These are phyloP conservation scores for Ganoderma resinaceum DNA, from an alignment of 1,284 basidiomycete genomes.

Conservation along the genomic window DNA sequence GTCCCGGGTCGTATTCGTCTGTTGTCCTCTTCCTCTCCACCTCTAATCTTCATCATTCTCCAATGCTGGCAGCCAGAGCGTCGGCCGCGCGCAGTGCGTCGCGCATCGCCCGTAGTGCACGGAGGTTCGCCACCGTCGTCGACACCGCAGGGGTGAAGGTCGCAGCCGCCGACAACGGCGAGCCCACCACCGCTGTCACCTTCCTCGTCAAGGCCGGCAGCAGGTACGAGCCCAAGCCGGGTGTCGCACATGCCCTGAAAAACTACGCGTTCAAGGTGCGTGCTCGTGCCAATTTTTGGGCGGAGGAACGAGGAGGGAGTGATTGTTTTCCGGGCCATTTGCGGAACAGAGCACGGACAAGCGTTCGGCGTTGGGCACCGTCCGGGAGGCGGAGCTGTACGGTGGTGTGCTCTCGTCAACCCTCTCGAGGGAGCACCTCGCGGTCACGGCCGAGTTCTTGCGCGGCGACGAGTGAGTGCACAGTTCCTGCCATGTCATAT, in stretches of 20 bases:
- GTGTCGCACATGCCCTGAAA: constrained; percentile 91
- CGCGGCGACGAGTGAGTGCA: constrained; percentile 92
- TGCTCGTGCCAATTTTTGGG: constrained; percentile 2
- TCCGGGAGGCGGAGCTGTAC: constrained; percentile 93
- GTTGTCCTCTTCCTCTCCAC: constrained; percentile 22
- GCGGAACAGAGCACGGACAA: constrained; percentile 74
- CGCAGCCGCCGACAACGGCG: constrained; percentile 82
- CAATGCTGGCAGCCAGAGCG: constrained; percentile 64
- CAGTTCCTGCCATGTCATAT: constrained; percentile 8
- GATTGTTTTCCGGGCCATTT: constrained; percentile 1
- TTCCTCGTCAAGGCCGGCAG: constrained; percentile 92
- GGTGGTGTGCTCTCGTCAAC: constrained; percentile 92
- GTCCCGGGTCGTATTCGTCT: constrained; percentile 10
- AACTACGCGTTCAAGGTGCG: constrained; percentile 96
- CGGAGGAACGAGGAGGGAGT: constrained; percentile 4
- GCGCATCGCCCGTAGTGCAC: constrained; percentile 61
- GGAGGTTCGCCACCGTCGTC: constrained; percentile 76
- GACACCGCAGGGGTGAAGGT: constrained; percentile 86
- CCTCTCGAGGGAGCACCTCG: constrained; percentile 90
- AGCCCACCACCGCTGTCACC: constrained; percentile 85
- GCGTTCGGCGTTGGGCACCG: constrained; percentile 89
- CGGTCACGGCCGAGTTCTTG: constrained; percentile 91
- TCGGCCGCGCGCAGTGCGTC: constrained; percentile 61
- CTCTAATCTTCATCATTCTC: constrained; percentile 18
- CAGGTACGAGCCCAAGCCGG: constrained; percentile 85